These are phyloP conservation scores for Penicillium vulpinum DNA, from an alignment of 2,329 filamentous ascomycete genomes.

Conservation along the genomic window DNA sequence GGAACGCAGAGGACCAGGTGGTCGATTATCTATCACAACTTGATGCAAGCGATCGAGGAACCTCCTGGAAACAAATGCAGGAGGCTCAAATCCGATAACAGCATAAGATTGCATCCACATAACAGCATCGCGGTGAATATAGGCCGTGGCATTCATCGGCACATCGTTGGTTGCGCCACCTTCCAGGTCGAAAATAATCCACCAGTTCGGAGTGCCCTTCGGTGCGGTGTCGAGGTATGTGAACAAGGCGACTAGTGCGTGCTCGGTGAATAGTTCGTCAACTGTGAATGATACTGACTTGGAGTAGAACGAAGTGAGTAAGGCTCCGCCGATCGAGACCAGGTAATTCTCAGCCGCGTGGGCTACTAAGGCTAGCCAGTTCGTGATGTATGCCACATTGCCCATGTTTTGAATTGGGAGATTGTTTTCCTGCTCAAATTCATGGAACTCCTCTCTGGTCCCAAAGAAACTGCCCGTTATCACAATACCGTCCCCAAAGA, in stretches of 20 bases:
- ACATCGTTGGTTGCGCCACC: constrained; percentile 62
- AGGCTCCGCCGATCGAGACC: constrained; percentile 33
- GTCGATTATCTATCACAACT: constrained; percentile 30
- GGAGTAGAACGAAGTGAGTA: constrained; percentile 56
- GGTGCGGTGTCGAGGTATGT: constrained; percentile 53
- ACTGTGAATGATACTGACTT: constrained; percentile 58
- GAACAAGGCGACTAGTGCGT: constrained; percentile 54
- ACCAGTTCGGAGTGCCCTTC: constrained; percentile 58
- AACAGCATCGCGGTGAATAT: constrained; percentile 63
- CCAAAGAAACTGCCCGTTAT: constrained; percentile 65
- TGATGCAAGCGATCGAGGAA: constrained; percentile 57
- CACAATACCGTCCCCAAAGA: constrained; percentile 55
- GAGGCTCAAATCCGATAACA: constrained; percentile 48
- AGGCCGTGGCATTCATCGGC: constrained; percentile 58
- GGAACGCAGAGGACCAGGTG: constrained; percentile 47
- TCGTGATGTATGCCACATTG: constrained; percentile 26
- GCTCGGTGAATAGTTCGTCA: constrained; percentile 50
- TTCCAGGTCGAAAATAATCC: constrained; percentile 62
- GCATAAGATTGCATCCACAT: constrained; percentile 66
- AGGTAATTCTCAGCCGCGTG: constrained; percentile 30
- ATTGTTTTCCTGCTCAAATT: constrained; percentile 29
- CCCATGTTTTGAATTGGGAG: constrained; percentile 26
- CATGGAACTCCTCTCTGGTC: constrained; percentile 56
- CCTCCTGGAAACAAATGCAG: constrained; percentile 44
- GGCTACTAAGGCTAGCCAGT: constrained; percentile 31